Percentiles rank a stretch among this genome's conserved stretches.
These are phyloP conservation scores for Ophiostoma populinum DNA, from an alignment of 2,329 filamentous ascomycete genomes.

Conservation along the genomic window DNA sequence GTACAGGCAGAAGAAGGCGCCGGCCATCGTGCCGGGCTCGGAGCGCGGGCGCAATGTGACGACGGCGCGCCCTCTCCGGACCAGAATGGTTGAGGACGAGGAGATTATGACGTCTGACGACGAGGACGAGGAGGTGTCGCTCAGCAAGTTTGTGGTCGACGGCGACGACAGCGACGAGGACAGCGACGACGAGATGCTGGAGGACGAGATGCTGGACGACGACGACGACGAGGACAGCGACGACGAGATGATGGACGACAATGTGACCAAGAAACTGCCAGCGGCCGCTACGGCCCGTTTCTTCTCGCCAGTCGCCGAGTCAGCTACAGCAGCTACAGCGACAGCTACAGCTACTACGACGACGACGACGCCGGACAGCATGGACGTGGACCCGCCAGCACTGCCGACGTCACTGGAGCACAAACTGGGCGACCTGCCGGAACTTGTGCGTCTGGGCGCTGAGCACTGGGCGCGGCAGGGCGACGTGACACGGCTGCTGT, in stretches of 20 bases:
- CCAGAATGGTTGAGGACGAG: conserved; percentile 19
- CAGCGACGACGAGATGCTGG: not conserved
- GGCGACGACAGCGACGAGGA: not conserved
- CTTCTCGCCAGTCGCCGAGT: too few relatives aligned
- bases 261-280: not conserved
- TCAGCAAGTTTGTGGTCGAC: not conserved
- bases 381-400: too few relatives aligned
- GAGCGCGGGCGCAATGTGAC: not conserved
- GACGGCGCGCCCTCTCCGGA: not conserved
- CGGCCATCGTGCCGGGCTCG: conserved; percentile 4
- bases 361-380: too few relatives aligned
- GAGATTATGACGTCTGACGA: conserved; percentile 28
- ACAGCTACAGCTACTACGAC: too few relatives aligned
- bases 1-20: conserved; percentile 20
- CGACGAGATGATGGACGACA: not conserved
- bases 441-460: conserved; percentile 7
- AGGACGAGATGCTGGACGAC: not conserved
- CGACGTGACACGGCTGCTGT: conserved; percentile 10
- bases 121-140: not conserved
- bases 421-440: conserved; percentile 6
- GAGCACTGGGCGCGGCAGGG: conserved; percentile 4
- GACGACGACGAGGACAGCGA: not conserved
- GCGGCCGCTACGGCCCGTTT: too few relatives aligned
- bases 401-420: too few relatives aligned
- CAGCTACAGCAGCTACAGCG: too few relatives aligned